A percentile compares a stretch with the other conserved stretches of the same genome.
Conservation (phyloP, 2,329 filamentous ascomycete species). For the Diaporthe ampelina region DNA sequence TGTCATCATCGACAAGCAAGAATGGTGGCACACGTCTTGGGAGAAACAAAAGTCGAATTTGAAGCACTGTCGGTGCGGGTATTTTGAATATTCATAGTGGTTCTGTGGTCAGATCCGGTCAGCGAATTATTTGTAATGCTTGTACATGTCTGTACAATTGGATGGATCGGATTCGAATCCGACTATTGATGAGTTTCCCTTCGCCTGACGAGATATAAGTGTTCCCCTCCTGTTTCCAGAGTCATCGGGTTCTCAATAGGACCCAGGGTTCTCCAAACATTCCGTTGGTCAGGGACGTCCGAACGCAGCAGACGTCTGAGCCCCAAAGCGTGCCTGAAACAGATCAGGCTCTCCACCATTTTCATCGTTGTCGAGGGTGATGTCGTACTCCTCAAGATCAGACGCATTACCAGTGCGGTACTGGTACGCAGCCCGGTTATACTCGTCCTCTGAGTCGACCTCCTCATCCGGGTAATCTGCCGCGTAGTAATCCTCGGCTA, state of each 20-base stretch:
- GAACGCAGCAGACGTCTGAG: slow-evolving; percentile 43
- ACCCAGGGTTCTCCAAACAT: background rate
- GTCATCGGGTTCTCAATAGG: background rate
- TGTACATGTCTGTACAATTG: slow-evolving; percentile 31
- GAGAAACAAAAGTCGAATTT: slow-evolving; percentile 25
- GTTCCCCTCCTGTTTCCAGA: no score
- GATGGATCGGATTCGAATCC: background rate
- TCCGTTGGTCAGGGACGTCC: slow-evolving; percentile 19
- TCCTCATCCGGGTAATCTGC: slow-evolving; percentile 88
- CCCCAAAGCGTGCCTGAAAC: slow-evolving; percentile 43
- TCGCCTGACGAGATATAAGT: background rate
- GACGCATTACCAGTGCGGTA: slow-evolving; percentile 68
- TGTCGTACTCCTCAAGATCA: slow-evolving; percentile 68
- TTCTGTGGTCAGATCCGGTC: slow-evolving; percentile 21
- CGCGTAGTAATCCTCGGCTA: slow-evolving; percentile 83
- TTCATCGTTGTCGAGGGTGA: slow-evolving; percentile 48
- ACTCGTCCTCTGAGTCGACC: slow-evolving; percentile 79
- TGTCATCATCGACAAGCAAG: background rate
- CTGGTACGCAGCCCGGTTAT: slow-evolving; percentile 67
- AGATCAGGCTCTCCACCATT: slow-evolving; percentile 41
- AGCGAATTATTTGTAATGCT: slow-evolving; percentile 13
- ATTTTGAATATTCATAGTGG: slow-evolving; percentile 23
- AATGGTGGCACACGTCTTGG: background rate
- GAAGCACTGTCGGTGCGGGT: slow-evolving; percentile 4
- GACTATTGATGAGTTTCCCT: no score